phyloP scores from a whole-genome alignment of 768 basidiomycete genomes.

The Steccherinum ochraceum region DNA sequence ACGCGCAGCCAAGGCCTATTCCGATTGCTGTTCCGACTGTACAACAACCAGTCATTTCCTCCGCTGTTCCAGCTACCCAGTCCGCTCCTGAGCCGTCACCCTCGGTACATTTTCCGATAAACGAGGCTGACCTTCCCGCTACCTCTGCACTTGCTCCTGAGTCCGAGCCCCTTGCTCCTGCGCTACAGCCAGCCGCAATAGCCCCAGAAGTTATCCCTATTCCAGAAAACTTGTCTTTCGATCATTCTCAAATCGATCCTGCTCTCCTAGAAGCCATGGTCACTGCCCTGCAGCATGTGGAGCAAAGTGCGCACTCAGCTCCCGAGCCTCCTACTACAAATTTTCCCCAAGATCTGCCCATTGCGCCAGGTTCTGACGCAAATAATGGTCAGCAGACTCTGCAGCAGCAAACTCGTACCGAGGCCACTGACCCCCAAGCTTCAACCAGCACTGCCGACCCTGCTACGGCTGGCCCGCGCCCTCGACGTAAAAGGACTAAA shows the following conservation, averaged over 20 bases:
- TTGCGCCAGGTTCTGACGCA: neutral
- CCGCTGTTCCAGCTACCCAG: neutral
- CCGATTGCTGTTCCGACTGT: too few relatives aligned
- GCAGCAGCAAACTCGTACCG: neutral
- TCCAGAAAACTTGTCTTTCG: neutral
- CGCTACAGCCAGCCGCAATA: neutral
- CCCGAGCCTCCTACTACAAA: neutral
- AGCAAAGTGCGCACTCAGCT: neutral
- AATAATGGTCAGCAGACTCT: too few relatives aligned
- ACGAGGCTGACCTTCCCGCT: too few relatives aligned
- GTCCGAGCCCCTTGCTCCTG: too few relatives aligned
- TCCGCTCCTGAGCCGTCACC: too few relatives aligned
- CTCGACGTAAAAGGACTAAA: neutral
- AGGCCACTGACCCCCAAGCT: neutral
- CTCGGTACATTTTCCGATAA: too few relatives aligned
- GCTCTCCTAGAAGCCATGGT: constrained; percentile 12
- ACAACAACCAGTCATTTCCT: neutral
- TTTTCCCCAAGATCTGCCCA: neutral
- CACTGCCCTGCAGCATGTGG: constrained; percentile 7
- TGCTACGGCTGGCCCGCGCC: neutral
- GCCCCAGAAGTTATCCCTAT: neutral
- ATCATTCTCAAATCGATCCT: constrained; percentile 11
- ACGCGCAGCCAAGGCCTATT: too few relatives aligned
- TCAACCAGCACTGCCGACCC: neutral
- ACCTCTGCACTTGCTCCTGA: too few relatives aligned